Evolutionary conservation across 1,139 yeast genomes (phyloP).

Genomic region (Zygoascus hellenicus): DNA sequence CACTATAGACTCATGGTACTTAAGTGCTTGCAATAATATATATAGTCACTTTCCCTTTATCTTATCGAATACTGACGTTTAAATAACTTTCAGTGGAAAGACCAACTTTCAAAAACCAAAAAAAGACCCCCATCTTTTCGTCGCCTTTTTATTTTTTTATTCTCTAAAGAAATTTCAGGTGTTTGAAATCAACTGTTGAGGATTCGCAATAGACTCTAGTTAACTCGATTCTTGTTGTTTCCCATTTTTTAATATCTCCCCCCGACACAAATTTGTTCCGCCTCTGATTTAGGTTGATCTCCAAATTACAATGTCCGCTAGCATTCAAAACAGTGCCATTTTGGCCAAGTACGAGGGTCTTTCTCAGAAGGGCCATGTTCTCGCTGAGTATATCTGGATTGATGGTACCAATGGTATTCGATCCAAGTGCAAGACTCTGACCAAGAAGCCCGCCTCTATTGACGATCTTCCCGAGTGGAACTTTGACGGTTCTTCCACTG

Average conservation of each 20-base stretch:
- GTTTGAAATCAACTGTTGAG: no score
- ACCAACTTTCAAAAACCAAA: no score
- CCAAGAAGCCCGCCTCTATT: slow-evolving; percentile 59
- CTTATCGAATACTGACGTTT: no score
- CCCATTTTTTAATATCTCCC: not conserved
- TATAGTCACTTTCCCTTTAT: no score
- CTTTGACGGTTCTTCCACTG: slow-evolving; percentile 97
- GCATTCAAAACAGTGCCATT: slow-evolving; percentile 30
- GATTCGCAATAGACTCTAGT: no score
- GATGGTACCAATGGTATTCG: slow-evolving; percentile 90
- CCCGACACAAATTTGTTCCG: not conserved
- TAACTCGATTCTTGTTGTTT: not conserved
- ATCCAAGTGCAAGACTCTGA: slow-evolving; percentile 87
- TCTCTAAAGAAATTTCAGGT: no score
- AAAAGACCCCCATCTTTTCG: no score
- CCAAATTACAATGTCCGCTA: slow-evolving; percentile 14
- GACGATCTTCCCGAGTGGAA: slow-evolving; percentile 98
- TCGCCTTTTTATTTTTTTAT: no score
- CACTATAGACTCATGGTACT: no score
- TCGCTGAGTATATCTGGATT: slow-evolving; percentile 98
- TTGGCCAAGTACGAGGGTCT: slow-evolving; percentile 77
- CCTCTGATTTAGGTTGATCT: not conserved
- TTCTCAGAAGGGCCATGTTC: slow-evolving; percentile 77
- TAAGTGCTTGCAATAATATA: no score
- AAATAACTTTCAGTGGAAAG: no score